Evolutionary conservation across 192 early-diverging fungal genomes (phyloP).

Genomic region (Phycomyces nitens): DNA sequence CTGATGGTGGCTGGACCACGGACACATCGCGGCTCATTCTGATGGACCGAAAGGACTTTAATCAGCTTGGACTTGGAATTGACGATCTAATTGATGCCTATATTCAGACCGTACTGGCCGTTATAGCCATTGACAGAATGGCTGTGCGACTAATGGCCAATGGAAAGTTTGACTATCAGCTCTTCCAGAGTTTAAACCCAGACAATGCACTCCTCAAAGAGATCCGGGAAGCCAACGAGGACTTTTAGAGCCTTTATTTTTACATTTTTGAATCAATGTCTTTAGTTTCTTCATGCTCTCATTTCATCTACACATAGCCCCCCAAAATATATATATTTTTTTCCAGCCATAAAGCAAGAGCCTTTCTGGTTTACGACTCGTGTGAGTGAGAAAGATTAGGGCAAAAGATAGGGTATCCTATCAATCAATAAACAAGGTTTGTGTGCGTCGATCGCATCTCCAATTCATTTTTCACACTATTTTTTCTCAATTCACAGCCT

Average conservation of each 20-base stretch:
- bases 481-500: no score
- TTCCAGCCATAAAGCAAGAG: no score
- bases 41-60: constrained; percentile 93
- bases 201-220: constrained; percentile 57
- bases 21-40: constrained; percentile 75
- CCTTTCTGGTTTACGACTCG: no score
- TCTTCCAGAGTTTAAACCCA: constrained; percentile 59
- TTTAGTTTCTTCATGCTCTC: neutral
- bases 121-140: constrained; percentile 87
- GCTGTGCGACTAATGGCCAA: constrained; percentile 47
- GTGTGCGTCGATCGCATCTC: no score
- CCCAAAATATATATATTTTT: no score
- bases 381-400: neutral
- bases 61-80: constrained; percentile 78
- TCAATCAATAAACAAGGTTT: no score
- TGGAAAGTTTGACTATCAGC: constrained; percentile 51
- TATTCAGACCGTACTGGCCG: constrained; percentile 80
- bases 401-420: no score
- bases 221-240: constrained; percentile 38
- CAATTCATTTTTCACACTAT: no score
- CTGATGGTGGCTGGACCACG: constrained; percentile 76
- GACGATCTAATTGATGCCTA: constrained; percentile 88
- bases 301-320: no score
- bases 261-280: neutral
- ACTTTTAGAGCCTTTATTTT: constrained; percentile 17